Conservation (phyloP, 345 rosid species). For the Nasturtium officinale region DNA sequence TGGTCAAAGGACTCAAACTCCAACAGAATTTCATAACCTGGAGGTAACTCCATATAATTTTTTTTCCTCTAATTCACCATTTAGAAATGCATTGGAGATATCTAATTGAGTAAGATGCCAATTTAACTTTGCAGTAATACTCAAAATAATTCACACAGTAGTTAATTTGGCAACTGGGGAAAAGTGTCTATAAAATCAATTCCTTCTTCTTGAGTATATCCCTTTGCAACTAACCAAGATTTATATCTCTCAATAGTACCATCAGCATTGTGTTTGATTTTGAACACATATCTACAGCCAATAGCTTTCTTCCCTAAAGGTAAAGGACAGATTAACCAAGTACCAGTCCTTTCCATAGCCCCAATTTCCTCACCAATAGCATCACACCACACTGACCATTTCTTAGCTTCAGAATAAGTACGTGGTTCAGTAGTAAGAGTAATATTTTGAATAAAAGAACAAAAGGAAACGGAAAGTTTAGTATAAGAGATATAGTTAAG, state of each 20-base stretch:
- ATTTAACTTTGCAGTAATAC: not conserved
- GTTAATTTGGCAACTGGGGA: not conserved
- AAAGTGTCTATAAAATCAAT: not conserved
- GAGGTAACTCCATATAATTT: not conserved
- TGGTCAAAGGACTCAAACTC: no score
- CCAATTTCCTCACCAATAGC: not conserved
- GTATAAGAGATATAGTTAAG: not conserved
- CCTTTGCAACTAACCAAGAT: not conserved
- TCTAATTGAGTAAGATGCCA: no score
- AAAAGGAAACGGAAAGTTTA: not conserved
- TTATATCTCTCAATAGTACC: not conserved
- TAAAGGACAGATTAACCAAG: no score
- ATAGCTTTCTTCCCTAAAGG: no score
- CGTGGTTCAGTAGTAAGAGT: not conserved
- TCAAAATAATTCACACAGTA: not conserved
- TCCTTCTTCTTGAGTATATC: not conserved
- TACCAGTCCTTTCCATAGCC: no score
- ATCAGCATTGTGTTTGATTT: not conserved
- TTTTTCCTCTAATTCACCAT: not conserved
- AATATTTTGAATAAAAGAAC: not conserved
- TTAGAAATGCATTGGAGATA: not conserved
- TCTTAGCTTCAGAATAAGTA: not conserved
- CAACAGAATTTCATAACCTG: not conserved
- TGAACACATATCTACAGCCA: not conserved
- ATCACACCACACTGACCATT: not conserved